Evolutionary conservation across 2,329 filamentous ascomycete species (phyloP).

Genomic region (Penicillium oxalicum): DNA sequence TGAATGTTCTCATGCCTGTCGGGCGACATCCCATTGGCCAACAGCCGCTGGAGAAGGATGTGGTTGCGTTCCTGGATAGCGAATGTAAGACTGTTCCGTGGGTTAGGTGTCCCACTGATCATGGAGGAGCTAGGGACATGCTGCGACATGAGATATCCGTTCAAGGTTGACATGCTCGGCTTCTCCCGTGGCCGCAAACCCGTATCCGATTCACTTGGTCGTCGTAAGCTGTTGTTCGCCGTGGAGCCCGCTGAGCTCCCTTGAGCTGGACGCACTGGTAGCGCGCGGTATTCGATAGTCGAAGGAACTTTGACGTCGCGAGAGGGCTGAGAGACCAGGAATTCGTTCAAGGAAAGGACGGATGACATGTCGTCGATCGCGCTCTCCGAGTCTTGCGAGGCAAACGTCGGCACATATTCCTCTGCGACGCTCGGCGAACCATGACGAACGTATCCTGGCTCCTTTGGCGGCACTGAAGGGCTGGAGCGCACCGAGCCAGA

Average conservation of each 20-base stretch:
- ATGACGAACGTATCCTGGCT: conserved; percentile 13
- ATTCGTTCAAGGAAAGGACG: conserved; percentile 22
- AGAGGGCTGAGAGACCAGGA: conserved; percentile 10
- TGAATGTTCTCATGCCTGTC: conserved; percentile 45
- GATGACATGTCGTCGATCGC: conserved; percentile 27
- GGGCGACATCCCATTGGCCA: conserved; percentile 53
- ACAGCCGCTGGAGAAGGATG: conserved; percentile 51
- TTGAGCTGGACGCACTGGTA: conserved; percentile 1
- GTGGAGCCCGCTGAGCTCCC: not conserved
- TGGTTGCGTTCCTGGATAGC: conserved; percentile 55
- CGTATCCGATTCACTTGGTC: not conserved
- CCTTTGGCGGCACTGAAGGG: conserved; percentile 24
- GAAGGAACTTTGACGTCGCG: conserved; percentile 4
- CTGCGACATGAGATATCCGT: not conserved
- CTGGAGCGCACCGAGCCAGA: conserved; percentile 4
- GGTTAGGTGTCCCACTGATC: not conserved
- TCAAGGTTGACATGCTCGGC: not conserved
- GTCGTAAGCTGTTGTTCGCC: conserved; percentile 1
- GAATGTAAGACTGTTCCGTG: conserved; percentile 40
- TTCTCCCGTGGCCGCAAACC: not conserved
- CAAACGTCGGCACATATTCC: not conserved
- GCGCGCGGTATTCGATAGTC: not conserved
- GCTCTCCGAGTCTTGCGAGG: conserved; percentile 6
- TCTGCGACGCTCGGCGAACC: not conserved
- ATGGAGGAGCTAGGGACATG: not conserved